These are phyloP conservation scores for Rhynchospora tenuis DNA, from an alignment of 176 grass and related monocot species.

Conservation along the genomic window DNA sequence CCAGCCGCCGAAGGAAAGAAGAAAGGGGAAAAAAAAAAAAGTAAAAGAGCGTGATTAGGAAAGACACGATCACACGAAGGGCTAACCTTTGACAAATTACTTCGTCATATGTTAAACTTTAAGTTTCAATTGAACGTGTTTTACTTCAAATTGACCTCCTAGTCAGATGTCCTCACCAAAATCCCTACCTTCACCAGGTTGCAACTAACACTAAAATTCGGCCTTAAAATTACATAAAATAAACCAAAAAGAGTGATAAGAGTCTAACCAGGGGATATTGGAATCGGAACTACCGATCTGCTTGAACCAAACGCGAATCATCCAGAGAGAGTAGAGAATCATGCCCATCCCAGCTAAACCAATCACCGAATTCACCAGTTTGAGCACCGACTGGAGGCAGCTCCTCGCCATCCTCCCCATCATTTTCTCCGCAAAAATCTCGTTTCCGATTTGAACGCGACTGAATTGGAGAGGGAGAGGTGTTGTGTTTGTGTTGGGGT, in stretches of 20 bases:
- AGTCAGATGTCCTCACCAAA: background rate
- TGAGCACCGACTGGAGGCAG: constrained; percentile 79
- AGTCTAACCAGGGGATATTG: constrained; percentile 55
- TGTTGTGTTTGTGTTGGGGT: background rate
- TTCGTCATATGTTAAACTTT: background rate
- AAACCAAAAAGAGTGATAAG: background rate
- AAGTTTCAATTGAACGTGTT: background rate
- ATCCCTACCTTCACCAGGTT: background rate
- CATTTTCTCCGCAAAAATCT: background rate
- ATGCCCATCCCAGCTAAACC: constrained; percentile 86
- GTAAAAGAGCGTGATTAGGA: background rate
- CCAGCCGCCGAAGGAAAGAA: background rate
- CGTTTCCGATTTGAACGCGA: background rate
- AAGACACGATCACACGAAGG: background rate
- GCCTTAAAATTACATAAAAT: background rate
- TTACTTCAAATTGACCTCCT: background rate
- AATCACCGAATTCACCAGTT: constrained; percentile 69
- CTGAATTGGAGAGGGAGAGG: background rate
- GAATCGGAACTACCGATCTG: constrained; percentile 25
- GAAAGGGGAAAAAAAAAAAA: background rate
- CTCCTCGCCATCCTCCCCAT: constrained; percentile 49
- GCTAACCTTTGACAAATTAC: background rate
- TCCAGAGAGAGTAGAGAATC: constrained; percentile 98
- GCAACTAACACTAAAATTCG: background rate
- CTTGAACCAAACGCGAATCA: constrained; percentile 67